Evolutionary conservation across 2,329 filamentous ascomycete species (phyloP), one percentile per base, ranked within the genome.

Genomic region (Triangularia setosa): DNA sequence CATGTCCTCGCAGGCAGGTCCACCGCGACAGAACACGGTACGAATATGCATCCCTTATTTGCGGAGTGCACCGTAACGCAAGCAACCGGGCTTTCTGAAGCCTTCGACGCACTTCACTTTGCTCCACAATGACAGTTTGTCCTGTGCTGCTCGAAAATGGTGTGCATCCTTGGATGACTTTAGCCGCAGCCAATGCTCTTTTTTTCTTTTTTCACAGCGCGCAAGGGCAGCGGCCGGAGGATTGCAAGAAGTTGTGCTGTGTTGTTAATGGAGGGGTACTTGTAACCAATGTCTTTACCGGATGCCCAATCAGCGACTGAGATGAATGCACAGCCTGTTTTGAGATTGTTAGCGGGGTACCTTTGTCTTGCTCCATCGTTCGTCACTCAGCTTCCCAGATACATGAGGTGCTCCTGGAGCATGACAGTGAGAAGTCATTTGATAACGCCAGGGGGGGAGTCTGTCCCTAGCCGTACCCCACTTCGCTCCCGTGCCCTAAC

Each of bases 401-500:
- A 9, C 11, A 3, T 2, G 5, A 33, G 2, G 9, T 48, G 18
- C n/a, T 48, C n/a, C n/a, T 9, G 40, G 7, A 21, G 16, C 35
- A 44, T 8, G n/a, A 44, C 4, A 11, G 23, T 16, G 23, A 24
- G 3, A 25, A 56, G 16, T 44, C 24, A 33, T 35, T 57, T 58
- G 33, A 61, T 61, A 59, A 40, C 33, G 33, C 60, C 52, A 55
- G 21, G 52, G n/a, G 21, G 52, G n/a, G 25, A 24, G 54, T 56
- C 60, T 58, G 35, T 61, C n/a, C 33, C 33, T 57, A 55, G 1
- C 4, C 21, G 21, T 23, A 61, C 60, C 67, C 67, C 67, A 67
- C 63, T 64, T 64, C 35, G 60, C 28, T 65, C 65, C 65, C 65
- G 62, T 60, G 63, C 64, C 59, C 61, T 63, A 35, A 54, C 59